Percentiles rank a stretch among this genome's conserved stretches.
These are phyloP conservation scores for Verticillium zaregamsianum DNA, from an alignment of 2,329 filamentous ascomycete species.

Conservation along the genomic window DNA sequence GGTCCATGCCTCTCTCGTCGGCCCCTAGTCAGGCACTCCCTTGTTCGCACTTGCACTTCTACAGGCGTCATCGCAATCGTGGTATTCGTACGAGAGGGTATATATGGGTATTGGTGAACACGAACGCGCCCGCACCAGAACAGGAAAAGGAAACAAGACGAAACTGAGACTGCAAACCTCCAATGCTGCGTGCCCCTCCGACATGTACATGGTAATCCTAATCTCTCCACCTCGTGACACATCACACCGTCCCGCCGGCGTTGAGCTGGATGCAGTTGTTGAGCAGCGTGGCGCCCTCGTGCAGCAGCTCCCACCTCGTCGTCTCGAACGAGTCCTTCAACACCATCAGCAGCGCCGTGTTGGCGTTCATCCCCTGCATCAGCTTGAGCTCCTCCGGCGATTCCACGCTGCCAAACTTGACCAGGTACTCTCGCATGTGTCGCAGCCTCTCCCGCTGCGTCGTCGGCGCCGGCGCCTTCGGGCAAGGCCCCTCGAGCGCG, in stretches of 20 bases:
- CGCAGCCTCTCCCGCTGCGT: slow-evolving; percentile 62
- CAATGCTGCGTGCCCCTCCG: neutral
- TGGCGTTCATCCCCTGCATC: slow-evolving; percentile 74
- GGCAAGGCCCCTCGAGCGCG: slow-evolving; percentile 77
- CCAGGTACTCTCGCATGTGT: slow-evolving; percentile 78
- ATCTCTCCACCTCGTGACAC: neutral
- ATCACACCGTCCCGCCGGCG: slow-evolving; percentile 19
- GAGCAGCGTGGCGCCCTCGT: slow-evolving; percentile 78
- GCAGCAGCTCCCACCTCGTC: slow-evolving; percentile 86
- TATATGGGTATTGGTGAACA: slow-evolving; percentile 4
- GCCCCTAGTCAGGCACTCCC: no score
- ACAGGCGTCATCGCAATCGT: neutral
- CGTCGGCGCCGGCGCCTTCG: slow-evolving; percentile 44
- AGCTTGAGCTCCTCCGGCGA: slow-evolving; percentile 74
- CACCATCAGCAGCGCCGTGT: slow-evolving; percentile 75
- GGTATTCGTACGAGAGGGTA: slow-evolving; percentile 3
- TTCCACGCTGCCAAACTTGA: slow-evolving; percentile 64
- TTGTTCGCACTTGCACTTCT: no score
- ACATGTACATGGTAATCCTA: neutral
- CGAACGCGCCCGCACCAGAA: neutral
- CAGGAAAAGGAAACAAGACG: neutral
- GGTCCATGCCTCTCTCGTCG: no score
- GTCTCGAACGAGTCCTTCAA: slow-evolving; percentile 76
- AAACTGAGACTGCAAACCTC: no score
- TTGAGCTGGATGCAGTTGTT: slow-evolving; percentile 71